Evolutionary conservation across 331 rosid species (phyloP), one percentile per base, ranked within the genome.

Genomic region (Rhamnella rubrinervis): DNA sequence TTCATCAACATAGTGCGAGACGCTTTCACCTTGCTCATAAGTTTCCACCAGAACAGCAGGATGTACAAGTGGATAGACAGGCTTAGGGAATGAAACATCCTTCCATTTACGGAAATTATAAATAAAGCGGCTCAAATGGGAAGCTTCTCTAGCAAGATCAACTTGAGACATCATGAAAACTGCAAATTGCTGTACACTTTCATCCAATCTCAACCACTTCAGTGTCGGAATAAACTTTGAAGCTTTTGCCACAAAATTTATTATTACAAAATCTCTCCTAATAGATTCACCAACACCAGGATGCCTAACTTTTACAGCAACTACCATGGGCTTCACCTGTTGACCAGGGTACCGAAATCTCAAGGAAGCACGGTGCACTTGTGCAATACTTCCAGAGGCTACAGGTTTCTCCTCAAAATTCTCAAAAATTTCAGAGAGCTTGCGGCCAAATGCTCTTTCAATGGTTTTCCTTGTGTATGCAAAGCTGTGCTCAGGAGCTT

Each of bases 91-190:
- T 61, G 98, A 93, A 75, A 93, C 98, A 82, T 93, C 92, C 87
- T 68, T 93, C 98, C 97, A 91, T 21, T 78, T 81, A 59, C 96
- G 93, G 75, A 93, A 93, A 83, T 93, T 93, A 78, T 91, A 93
- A 61, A 91, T 88, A 68, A 91, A 93, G 59, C 98, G 98, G 76
- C 95, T 93, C 87, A 93, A 85, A 75, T 93, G 96, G 71, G 98
- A 95, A 84, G 98, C 98, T 87, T 93, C 98, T 87, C 97, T 87
- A 1, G 98, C 98, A 80, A 93, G 97, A 81, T 93, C 98, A 83
- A 93, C 97, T 91, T 93, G 98, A 75, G 96, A 93, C 98, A 93
- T 84, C 98, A 93, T 93, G 79, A 88, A 93, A 78, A 91, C 97
- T 7, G 95, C 96, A 91, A 93, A 93, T 85, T 93, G 98, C 79